Conservation (phyloP, 495 filamentous ascomycete species). For the Neohortaea acidophila region DNA sequence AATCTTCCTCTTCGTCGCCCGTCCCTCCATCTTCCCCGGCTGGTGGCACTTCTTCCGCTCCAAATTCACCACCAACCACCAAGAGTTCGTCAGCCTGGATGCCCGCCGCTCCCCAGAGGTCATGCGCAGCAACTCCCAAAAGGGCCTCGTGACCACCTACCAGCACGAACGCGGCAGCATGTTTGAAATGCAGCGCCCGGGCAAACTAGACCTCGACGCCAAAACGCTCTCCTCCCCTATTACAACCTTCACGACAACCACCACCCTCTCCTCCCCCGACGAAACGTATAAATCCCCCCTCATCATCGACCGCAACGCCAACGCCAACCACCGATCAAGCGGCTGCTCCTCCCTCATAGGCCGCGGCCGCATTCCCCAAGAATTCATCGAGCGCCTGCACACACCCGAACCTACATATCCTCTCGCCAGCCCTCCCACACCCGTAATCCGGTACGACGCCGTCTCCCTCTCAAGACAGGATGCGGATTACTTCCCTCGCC, state of each 20-base stretch:
- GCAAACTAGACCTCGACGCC: constrained; percentile 3
- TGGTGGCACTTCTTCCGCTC: constrained; percentile 55
- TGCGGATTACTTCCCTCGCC: constrained; percentile 11
- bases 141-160: constrained; percentile 59
- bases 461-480: constrained; percentile 4
- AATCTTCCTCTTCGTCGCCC: constrained; percentile 64
- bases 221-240: neutral
- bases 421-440: constrained; percentile 8
- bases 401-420: constrained; percentile 4
- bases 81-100: constrained; percentile 80
- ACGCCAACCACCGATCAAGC: neutral
- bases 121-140: constrained; percentile 42
- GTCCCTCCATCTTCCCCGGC: constrained; percentile 65
- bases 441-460: constrained; percentile 10
- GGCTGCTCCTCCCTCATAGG: neutral
- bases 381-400: constrained; percentile 1
- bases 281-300: constrained; percentile 14
- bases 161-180: constrained; percentile 16
- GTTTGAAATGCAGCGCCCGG: constrained; percentile 16
- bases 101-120: constrained; percentile 48
- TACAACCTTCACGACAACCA: constrained; percentile 1
- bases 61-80: constrained; percentile 32
- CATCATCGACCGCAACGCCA: neutral
- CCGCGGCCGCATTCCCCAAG: neutral
- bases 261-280: constrained; percentile 10